Evolutionary conservation across 2,329 filamentous ascomycete genomes (phyloP).

Genomic region (Fusarium veterinarium): DNA sequence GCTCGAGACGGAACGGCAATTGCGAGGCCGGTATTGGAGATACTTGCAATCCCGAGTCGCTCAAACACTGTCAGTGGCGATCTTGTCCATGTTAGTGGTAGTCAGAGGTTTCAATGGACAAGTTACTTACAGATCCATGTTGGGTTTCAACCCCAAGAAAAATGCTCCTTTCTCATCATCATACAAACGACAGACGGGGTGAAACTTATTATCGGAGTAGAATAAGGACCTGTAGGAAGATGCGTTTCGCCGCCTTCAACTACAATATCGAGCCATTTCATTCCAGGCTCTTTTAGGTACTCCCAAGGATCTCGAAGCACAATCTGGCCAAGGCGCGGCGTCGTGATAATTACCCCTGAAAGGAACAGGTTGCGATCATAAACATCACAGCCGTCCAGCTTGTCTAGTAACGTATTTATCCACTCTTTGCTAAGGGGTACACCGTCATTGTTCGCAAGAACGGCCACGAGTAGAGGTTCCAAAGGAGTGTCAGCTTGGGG

Average conservation of each 20-base stretch:
- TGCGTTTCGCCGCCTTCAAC: not conserved
- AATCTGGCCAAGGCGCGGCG: too few species aligned
- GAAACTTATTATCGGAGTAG: accelerated
- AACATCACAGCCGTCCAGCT: not conserved
- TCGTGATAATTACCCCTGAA: not conserved
- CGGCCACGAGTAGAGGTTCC: accelerated
- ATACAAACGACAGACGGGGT: not conserved
- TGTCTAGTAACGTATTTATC: accelerated
- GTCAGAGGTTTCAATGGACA: accelerated
- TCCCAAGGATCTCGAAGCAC: not conserved
- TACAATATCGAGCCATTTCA: not conserved
- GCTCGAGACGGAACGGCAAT: not conserved
- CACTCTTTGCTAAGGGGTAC: accelerated
- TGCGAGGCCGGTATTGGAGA: too few species aligned
- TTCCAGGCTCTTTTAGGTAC: not conserved
- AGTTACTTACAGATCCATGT: not conserved
- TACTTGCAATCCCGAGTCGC: not conserved
- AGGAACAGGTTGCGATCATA: not conserved
- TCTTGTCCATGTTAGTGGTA: accelerated
- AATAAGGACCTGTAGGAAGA: not conserved
- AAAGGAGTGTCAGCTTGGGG: accelerated
- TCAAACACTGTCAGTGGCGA: accelerated
- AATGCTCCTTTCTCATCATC: not conserved
- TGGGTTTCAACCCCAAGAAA: not conserved
- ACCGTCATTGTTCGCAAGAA: accelerated